Base-by-base conservation (phyloP, 345 rosid species). In the Eucalyptus sp. region DNA sequence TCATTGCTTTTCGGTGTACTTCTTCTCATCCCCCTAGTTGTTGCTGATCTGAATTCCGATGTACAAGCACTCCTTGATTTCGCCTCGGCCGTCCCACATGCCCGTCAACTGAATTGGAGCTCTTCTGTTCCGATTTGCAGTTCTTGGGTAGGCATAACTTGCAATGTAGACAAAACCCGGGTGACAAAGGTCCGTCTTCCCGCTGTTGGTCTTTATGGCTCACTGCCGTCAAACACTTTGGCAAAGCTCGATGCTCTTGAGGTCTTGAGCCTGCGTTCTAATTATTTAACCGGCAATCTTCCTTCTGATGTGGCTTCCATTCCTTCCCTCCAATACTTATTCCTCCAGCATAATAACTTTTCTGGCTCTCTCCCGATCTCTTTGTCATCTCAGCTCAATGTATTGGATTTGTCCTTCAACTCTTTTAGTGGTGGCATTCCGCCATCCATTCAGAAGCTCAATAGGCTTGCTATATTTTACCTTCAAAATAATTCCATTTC, bases 31-130 rank as follows among this genome's bases (percentile, higher is more conserved):
- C 91, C 91, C 90, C 58, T 86, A 89, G 90, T 66, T 88, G 68
- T 80, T 87, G 94, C 95, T 24, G 97, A 96, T 90, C 88, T 96
- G 24, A 90, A 90, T 7, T 93, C 96, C 29, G 99, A 98, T 80
- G 90, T 90, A 86, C 93, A 95, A 91, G 98, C 99, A 33, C 96
- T 98, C 41, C 97, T 96, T 25, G 92, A 92, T 87, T 97, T 97
- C 90, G 94, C 96, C 41, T 91, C 95, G 44, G 86, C 76, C 11
- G 95, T 97, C 89, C 99, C 95, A 66, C 99, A 96, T 90, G 91
- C 90, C 58, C 94, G 95, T 54, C 95, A 91, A 86, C 96, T 96
- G 89, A 97, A 96, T 88, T 97, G 99, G 99, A 94, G 92, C 46
- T 46, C 93, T 43, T 86, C 92, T 13, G 90, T 86, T 54, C 88